A percentile compares a stretch with the other conserved stretches of the same genome.
These are phyloP conservation scores for Combretum micranthum DNA, from an alignment of 345 rosid species.

Conservation along the genomic window DNA sequence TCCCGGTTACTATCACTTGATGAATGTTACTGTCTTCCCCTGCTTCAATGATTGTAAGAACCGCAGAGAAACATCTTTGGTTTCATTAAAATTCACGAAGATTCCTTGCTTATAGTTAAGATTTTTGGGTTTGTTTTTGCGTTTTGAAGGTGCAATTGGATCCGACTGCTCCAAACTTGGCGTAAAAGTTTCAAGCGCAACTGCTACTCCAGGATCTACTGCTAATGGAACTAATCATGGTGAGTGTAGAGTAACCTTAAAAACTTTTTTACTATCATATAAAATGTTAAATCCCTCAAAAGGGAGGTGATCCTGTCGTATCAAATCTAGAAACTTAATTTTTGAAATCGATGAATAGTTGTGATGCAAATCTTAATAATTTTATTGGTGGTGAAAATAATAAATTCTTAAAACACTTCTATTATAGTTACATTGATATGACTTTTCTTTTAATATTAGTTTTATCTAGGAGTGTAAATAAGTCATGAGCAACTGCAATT, in stretches of 20 bases:
- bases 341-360: no score
- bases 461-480: no score
- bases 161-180: slow-evolving; percentile 48
- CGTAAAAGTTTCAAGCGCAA: slow-evolving; percentile 21
- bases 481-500: no score
- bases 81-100: background rate
- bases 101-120: background rate
- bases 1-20: slow-evolving; percentile 23
- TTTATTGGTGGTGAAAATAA: no score
- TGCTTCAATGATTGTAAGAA: slow-evolving; percentile 47
- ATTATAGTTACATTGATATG: no score
- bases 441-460: no score
- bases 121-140: slow-evolving; percentile 5
- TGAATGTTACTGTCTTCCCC: slow-evolving; percentile 25
- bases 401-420: no score
- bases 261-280: background rate
- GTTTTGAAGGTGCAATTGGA: slow-evolving; percentile 40
- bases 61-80: background rate
- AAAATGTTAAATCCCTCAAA: no score
- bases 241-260: slow-evolving; percentile 11
- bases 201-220: background rate
- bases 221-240: slow-evolving; percentile 21
- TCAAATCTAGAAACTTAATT: no score
- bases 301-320: no score
- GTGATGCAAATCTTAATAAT: no score